Evolutionary conservation across 2,329 filamentous ascomycete species (phyloP).

Genomic region (Fusarium incarnatum): DNA sequence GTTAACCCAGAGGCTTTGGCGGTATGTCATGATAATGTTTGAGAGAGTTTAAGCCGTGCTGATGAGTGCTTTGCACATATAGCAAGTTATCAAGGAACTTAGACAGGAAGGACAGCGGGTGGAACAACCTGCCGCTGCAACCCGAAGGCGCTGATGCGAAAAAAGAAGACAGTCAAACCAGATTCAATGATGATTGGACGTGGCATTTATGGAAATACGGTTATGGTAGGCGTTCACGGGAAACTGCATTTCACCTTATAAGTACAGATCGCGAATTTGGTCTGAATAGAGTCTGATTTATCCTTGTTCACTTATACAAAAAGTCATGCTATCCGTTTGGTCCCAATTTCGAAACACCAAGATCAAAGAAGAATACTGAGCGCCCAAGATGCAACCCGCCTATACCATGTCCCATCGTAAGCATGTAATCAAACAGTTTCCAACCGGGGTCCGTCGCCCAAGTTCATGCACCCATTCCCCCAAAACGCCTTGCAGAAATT

Average conservation of each 20-base stretch:
- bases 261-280: background rate
- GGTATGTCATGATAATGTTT: constrained; percentile 63
- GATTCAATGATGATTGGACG: background rate
- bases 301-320: constrained; percentile 16
- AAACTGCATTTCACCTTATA: constrained; percentile 11
- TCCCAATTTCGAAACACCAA: constrained; percentile 8
- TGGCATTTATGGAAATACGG: background rate
- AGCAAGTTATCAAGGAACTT: constrained; percentile 72
- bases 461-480: constrained; percentile 24
- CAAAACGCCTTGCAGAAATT: constrained; percentile 43
- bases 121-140: constrained; percentile 55
- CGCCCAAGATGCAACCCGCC: constrained; percentile 33
- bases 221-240: constrained; percentile 25
- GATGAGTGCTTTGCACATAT: background rate
- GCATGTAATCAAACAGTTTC: constrained; percentile 22
- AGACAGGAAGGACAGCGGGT: constrained; percentile 66
- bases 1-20: constrained; percentile 95
- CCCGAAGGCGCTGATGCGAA: constrained; percentile 40
- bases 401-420: constrained; percentile 20
- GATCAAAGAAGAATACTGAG: constrained; percentile 14
- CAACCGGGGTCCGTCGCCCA: constrained; percentile 22
- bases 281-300: constrained; percentile 19
- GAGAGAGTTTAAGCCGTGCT: background rate
- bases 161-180: background rate
- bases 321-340: constrained; percentile 13